Percentiles rank a stretch among this genome's conserved stretches.
phyloP scores from a whole-genome alignment of 805 yeast genomes.

The Metschnikowia hibisci region DNA sequence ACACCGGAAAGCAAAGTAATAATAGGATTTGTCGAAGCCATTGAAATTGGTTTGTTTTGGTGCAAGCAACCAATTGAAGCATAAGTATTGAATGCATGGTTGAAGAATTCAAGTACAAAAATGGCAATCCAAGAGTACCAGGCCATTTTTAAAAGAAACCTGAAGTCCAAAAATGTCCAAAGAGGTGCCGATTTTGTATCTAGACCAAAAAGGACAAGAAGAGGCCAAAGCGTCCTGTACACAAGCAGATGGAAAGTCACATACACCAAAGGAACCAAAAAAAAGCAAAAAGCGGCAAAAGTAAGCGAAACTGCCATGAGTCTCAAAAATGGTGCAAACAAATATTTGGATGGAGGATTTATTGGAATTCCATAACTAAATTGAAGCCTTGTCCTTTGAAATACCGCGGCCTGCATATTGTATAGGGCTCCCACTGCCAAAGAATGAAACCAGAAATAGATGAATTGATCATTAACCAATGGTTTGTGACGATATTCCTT shows the following conservation, averaged over 20 bases:
- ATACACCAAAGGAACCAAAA: constrained; percentile 39
- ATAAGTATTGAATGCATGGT: constrained; percentile 59
- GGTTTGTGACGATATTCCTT: constrained; percentile 39
- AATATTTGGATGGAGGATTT: constrained; percentile 35
- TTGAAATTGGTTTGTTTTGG: constrained; percentile 57
- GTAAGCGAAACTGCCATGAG: constrained; percentile 38
- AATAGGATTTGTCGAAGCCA: constrained; percentile 57
- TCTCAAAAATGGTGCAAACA: constrained; percentile 24
- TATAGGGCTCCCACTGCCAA: constrained; percentile 42
- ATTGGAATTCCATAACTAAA: constrained; percentile 40
- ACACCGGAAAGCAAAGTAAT: constrained; percentile 63
- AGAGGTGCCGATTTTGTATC: constrained; percentile 41
- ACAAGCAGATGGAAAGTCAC: constrained; percentile 37
- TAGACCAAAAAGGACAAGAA: constrained; percentile 28
- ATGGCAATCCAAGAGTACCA: constrained; percentile 30
- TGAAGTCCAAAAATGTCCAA: constrained; percentile 25
- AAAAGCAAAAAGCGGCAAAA: constrained; percentile 25
- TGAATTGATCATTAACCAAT: constrained; percentile 40
- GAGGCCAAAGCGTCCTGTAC: constrained; percentile 34
- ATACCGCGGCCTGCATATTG: constrained; percentile 46
- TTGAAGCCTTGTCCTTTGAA: constrained; percentile 52
- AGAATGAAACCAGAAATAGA: constrained; percentile 49
- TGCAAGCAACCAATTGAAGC: constrained; percentile 70
- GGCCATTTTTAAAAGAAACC: constrained; percentile 16
- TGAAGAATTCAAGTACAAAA: constrained; percentile 51